Percentiles rank a stretch among this genome's conserved stretches.
phyloP scores from a whole-genome alignment of 495 filamentous ascomycete species.

The Penicillium arizonense region DNA sequence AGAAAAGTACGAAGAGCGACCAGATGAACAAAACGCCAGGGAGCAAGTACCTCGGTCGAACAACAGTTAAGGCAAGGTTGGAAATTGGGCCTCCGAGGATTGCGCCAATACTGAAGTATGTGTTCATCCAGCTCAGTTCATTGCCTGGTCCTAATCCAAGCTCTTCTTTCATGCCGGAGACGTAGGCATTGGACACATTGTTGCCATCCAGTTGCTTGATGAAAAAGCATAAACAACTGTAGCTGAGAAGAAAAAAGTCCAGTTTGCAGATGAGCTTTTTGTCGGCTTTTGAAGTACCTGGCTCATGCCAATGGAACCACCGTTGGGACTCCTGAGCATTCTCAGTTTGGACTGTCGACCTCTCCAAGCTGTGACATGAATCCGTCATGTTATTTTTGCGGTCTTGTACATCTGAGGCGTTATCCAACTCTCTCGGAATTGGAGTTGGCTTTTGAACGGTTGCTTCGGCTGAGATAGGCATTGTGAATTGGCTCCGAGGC shows the following conservation, averaged over 20 bases:
- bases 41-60: constrained; percentile 13
- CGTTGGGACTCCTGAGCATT: too few relatives aligned
- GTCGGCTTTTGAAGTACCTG: constrained; percentile 11
- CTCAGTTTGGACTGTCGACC: too few relatives aligned
- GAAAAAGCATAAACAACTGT: constrained; percentile 12
- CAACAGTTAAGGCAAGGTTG: constrained; percentile 8
- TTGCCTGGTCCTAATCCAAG: constrained; percentile 48
- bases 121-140: constrained; percentile 29
- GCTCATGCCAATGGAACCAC: constrained; percentile 15
- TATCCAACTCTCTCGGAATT: too few relatives aligned
- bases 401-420: too few relatives aligned
- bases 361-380: too few relatives aligned
- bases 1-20: constrained; percentile 16
- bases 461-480: too few relatives aligned
- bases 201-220: constrained; percentile 15
- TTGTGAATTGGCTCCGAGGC: too few relatives aligned
- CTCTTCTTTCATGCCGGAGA: constrained; percentile 62
- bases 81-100: constrained; percentile 8
- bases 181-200: constrained; percentile 55
- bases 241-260: constrained; percentile 13
- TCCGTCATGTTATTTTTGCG: too few relatives aligned
- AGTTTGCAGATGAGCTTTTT: constrained; percentile 18
- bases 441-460: too few relatives aligned
- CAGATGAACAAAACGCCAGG: constrained; percentile 12
- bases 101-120: constrained; percentile 12